phyloP scores from a whole-genome alignment of 257 asterid genomes.

The Linderniella brevidens region DNA sequence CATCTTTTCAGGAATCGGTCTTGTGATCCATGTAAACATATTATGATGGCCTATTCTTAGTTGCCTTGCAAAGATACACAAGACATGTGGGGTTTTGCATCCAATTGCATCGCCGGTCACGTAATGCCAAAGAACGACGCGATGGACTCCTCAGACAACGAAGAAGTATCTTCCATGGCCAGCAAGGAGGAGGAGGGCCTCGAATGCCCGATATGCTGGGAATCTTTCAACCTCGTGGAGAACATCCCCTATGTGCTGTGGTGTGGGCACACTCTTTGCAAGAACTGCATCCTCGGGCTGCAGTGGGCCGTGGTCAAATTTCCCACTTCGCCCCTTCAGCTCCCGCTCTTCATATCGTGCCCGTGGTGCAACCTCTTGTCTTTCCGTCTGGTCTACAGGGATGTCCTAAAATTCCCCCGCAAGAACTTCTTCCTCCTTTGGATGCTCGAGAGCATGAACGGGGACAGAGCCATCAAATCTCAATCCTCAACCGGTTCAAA shows the following conservation, averaged over 20 bases:
- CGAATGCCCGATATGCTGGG: slow-evolving; percentile 96
- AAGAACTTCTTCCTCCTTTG: slow-evolving; percentile 90
- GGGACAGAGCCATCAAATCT: slow-evolving; percentile 47
- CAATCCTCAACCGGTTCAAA: slow-evolving; percentile 37
- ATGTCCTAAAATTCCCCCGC: slow-evolving; percentile 69
- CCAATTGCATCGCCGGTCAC: slow-evolving; percentile 55
- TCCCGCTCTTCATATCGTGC: slow-evolving; percentile 80
- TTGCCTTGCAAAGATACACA: slow-evolving; percentile 12
- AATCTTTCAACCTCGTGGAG: slow-evolving; percentile 85
- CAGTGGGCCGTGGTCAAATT: slow-evolving; percentile 82
- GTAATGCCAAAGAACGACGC: slow-evolving; percentile 26
- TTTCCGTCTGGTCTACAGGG: slow-evolving; percentile 59
- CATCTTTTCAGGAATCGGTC: no score
- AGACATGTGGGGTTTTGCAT: slow-evolving; percentile 77
- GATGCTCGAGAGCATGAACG: slow-evolving; percentile 97
- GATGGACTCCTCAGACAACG: slow-evolving; percentile 62
- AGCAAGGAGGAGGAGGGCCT: slow-evolving; percentile 64
- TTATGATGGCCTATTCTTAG: no score
- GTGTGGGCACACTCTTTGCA: slow-evolving; percentile 99
- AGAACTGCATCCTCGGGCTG: slow-evolving; percentile 75
- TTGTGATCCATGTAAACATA: no score
- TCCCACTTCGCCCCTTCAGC: slow-evolving; percentile 69
- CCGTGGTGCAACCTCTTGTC: slow-evolving; percentile 92
- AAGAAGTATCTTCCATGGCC: slow-evolving; percentile 44
- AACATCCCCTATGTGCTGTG: slow-evolving; percentile 80